A percentile compares a stretch with the other conserved stretches of the same genome.
These are phyloP conservation scores for Diaporthe eres DNA, from an alignment of 2,329 filamentous ascomycete species.

Conservation along the genomic window DNA sequence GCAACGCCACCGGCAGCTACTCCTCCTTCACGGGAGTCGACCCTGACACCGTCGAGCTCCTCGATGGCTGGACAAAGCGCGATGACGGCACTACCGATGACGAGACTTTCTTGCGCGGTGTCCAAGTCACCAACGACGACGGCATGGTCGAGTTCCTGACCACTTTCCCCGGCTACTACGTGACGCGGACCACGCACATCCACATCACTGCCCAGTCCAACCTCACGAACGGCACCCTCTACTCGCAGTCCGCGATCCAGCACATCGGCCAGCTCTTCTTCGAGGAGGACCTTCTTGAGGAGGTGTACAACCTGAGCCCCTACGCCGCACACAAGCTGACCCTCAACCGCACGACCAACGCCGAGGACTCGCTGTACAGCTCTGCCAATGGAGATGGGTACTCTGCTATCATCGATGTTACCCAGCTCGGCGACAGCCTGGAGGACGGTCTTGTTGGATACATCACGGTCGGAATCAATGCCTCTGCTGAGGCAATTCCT, in stretches of 20 bases:
- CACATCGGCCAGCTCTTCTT: slow-evolving; percentile 75
- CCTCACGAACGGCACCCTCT: not conserved
- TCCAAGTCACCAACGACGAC: slow-evolving; percentile 57
- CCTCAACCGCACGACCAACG: slow-evolving; percentile 59
- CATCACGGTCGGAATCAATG: slow-evolving; percentile 64
- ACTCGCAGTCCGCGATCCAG: slow-evolving; percentile 18
- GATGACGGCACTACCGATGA: slow-evolving; percentile 51
- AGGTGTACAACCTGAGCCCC: slow-evolving; percentile 62
- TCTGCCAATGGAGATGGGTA: slow-evolving; percentile 55
- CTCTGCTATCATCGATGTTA: slow-evolving; percentile 67
- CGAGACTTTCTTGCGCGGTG: slow-evolving; percentile 59
- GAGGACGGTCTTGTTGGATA: slow-evolving; percentile 65
- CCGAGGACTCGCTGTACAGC: slow-evolving; percentile 54
- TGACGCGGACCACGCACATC: slow-evolving; percentile 55
- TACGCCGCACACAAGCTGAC: slow-evolving; percentile 56
- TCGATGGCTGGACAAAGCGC: slow-evolving; percentile 48
- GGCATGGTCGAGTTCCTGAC: slow-evolving; percentile 59
- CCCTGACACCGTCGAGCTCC: slow-evolving; percentile 38
- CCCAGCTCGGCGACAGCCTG: slow-evolving; percentile 65
- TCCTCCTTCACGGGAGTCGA: slow-evolving; percentile 49
- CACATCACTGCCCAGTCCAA: slow-evolving; percentile 45
- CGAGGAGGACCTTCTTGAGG: slow-evolving; percentile 66
- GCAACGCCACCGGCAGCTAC: slow-evolving; percentile 59
- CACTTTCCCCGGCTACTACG: slow-evolving; percentile 62
- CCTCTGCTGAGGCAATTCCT: slow-evolving; percentile 47